Evolutionary conservation across 1,284 basidiomycete genomes (phyloP).

Genomic region (Anthracocystis walkeri): DNA sequence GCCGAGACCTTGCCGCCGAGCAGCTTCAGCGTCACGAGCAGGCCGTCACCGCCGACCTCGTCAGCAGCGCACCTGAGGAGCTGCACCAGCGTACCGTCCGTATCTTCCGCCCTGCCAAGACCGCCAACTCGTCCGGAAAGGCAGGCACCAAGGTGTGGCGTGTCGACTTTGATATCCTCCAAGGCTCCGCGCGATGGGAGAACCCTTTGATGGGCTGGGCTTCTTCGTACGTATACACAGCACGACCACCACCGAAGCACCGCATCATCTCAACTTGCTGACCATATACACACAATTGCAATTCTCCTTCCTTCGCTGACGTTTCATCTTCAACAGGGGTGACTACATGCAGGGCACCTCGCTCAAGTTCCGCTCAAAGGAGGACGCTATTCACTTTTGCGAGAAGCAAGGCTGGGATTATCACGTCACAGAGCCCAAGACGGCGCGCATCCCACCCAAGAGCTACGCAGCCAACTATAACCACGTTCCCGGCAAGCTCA

Average conservation of each 20-base stretch:
- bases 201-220: conserved; percentile 99
- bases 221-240: conserved; percentile 51
- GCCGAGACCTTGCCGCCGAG: conserved; percentile 56
- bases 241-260: neutral
- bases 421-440: conserved; percentile 70
- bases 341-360: conserved; percentile 97
- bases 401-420: conserved; percentile 70
- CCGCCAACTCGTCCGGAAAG: conserved; percentile 92
- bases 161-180: conserved; percentile 92
- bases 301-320: neutral
- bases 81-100: conserved; percentile 87
- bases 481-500: conserved; percentile 83
- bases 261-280: neutral
- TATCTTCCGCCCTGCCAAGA: conserved; percentile 92
- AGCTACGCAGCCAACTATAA: conserved; percentile 85
- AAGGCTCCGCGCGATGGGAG: conserved; percentile 92
- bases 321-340: conserved; percentile 74
- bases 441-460: conserved; percentile 74
- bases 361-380: conserved; percentile 86
- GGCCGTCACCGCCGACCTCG: conserved; percentile 51
- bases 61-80: conserved; percentile 73
- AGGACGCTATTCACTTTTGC: conserved; percentile 91
- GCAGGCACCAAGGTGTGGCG: conserved; percentile 90
- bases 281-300: neutral
- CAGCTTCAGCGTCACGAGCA: conserved; percentile 51